phyloP scores from a whole-genome alignment of 495 filamentous ascomycete genomes.

The Parathielavia appendiculata region DNA sequence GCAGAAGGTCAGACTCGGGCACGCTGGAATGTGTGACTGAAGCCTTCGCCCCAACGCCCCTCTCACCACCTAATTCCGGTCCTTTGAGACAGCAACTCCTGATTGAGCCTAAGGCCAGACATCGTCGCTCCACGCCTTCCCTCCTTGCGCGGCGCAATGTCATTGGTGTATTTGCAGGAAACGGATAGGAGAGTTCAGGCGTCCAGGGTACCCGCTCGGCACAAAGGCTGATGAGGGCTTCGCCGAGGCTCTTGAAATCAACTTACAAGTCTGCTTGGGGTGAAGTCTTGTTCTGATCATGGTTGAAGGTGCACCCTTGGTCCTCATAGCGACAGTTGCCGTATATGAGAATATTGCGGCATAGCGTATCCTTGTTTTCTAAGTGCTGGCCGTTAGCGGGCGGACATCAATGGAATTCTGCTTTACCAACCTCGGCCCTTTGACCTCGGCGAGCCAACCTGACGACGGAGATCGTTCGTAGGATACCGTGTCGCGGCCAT shows the following conservation, averaged over 20 bases:
- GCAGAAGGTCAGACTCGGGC: constrained; percentile 15
- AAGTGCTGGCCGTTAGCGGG: constrained; percentile 10
- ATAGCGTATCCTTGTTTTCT: constrained; percentile 77
- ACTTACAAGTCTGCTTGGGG: constrained; percentile 58
- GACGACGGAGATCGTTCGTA: constrained; percentile 42
- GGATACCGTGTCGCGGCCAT: constrained; percentile 46
- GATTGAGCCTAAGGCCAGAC: too few species aligned
- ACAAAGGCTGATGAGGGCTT: neutral
- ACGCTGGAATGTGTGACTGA: neutral
- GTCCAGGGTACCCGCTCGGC: neutral
- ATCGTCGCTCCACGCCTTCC: too few species aligned
- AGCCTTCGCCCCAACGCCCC: too few species aligned
- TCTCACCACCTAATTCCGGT: neutral
- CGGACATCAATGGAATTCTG: neutral
- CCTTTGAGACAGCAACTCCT: neutral
- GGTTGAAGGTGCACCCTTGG: constrained; percentile 87
- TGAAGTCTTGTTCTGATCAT: constrained; percentile 62
- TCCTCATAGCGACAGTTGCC: constrained; percentile 90
- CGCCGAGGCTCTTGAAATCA: neutral
- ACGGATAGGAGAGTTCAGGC: neutral
- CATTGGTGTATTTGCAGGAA: too few species aligned
- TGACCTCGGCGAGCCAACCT: constrained; percentile 48
- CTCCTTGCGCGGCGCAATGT: too few species aligned
- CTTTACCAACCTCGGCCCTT: constrained; percentile 46
- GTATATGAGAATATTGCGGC: constrained; percentile 90